A percentile compares a stretch with the other conserved stretches of the same genome.
Evolutionary conservation across 2,329 filamentous ascomycete species (phyloP).

Genomic region (Fusarium sulawesiense): DNA sequence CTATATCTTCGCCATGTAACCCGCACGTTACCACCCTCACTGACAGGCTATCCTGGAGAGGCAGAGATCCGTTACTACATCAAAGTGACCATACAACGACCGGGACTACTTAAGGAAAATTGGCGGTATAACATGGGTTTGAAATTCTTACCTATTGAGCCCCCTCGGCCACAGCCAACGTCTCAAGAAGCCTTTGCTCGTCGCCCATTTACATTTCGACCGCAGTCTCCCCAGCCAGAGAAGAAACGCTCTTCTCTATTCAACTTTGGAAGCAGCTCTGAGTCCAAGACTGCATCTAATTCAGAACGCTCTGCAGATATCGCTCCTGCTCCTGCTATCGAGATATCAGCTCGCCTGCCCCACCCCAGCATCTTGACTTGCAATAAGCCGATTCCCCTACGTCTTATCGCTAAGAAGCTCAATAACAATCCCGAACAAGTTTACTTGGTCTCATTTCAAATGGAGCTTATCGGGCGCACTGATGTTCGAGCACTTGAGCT

Average conservation of each 20-base stretch:
- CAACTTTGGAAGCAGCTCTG: slow-evolving; percentile 52
- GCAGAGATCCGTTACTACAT: slow-evolving; percentile 95
- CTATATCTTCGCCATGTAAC: slow-evolving; percentile 78
- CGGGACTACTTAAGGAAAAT: slow-evolving; percentile 90
- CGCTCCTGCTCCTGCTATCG: slow-evolving; percentile 71
- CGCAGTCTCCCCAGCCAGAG: slow-evolving; percentile 51
- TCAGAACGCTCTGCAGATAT: slow-evolving; percentile 47
- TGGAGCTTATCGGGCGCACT: slow-evolving; percentile 84
- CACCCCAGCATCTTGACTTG: slow-evolving; percentile 90
- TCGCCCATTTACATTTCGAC: slow-evolving; percentile 70
- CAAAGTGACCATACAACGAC: slow-evolving; percentile 94
- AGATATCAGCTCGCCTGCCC: slow-evolving; percentile 81
- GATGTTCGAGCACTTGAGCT: slow-evolving; percentile 83
- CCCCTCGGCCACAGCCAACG: slow-evolving; percentile 74
- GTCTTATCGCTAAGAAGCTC: slow-evolving; percentile 82
- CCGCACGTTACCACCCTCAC: slow-evolving; percentile 86
- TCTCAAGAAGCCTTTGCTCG: slow-evolving; percentile 87
- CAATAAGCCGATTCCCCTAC: slow-evolving; percentile 84
- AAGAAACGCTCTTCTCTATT: slow-evolving; percentile 72
- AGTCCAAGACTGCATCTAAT: slow-evolving; percentile 39
- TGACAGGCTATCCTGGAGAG: slow-evolving; percentile 86
- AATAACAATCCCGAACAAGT: slow-evolving; percentile 75
- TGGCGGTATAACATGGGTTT: slow-evolving; percentile 76
- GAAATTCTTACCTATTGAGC: slow-evolving; percentile 93
- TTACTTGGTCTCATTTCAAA: slow-evolving; percentile 81